Evolutionary conservation across 208 protist genomes (phyloP).

Genomic region (Zelonia costaricensis): DNA sequence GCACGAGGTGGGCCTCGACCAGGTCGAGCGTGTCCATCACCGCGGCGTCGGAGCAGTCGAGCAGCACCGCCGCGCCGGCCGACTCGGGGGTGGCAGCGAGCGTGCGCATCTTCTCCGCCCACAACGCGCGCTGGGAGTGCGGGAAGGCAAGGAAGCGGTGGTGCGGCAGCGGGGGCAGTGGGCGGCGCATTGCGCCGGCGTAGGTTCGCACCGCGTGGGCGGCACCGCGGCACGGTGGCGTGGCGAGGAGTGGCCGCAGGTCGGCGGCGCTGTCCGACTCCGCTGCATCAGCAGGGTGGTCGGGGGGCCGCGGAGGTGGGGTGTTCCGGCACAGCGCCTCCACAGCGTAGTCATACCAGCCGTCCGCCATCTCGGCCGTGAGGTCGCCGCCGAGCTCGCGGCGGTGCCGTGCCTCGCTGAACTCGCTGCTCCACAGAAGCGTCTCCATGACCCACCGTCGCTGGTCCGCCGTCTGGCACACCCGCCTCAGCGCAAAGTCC

Average conservation of each 20-base stretch:
- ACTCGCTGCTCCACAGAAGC: conserved; percentile 24
- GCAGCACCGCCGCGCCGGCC: conserved; percentile 38
- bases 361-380: conserved; percentile 8
- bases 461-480: conserved; percentile 27
- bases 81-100: conserved; percentile 11
- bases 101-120: conserved; percentile 31
- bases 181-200: conserved; percentile 11
- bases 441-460: conserved; percentile 19
- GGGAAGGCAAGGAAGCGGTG: conserved; percentile 32
- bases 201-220: conserved; percentile 15
- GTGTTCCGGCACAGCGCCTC: conserved; percentile 7
- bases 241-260: neutral
- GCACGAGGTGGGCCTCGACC: conserved; percentile 29
- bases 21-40: conserved; percentile 41
- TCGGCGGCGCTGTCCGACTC: conserved; percentile 5
- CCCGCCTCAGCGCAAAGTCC: conserved; percentile 11
- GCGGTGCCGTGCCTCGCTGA: conserved; percentile 9
- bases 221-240: conserved; percentile 12
- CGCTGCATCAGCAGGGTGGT: neutral
- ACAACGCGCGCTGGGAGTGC: conserved; percentile 25
- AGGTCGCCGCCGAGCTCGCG: neutral
- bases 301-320: neutral
- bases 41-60: conserved; percentile 52
- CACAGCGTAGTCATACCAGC: conserved; percentile 34
- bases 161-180: conserved; percentile 19